Evolutionary conservation across 2,329 filamentous ascomycete species (phyloP).

Genomic region (Exophiala spinifera): DNA sequence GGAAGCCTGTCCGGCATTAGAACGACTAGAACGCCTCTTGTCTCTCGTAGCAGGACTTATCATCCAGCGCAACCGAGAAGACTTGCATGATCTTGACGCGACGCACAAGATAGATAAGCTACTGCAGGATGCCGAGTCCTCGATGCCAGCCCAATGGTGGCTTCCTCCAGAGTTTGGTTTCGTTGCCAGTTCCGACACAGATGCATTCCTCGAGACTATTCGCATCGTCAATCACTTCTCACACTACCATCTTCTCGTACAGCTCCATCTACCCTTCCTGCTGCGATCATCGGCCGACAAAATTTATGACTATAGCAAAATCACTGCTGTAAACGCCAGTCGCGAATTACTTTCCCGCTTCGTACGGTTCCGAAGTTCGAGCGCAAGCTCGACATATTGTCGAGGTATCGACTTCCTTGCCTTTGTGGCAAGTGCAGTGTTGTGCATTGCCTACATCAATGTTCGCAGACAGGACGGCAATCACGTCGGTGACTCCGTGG

Average conservation of each 20-base stretch:
- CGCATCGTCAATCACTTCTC: constrained; percentile 50
- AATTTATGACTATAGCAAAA: constrained; percentile 49
- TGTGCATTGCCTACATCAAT: constrained; percentile 51
- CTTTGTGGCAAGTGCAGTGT: constrained; percentile 39
- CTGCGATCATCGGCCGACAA: constrained; percentile 37
- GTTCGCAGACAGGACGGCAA: constrained; percentile 27
- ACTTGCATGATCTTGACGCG: no score
- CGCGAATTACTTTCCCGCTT: constrained; percentile 45
- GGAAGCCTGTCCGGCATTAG: constrained; percentile 25
- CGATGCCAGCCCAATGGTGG: constrained; percentile 51
- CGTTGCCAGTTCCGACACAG: constrained; percentile 42
- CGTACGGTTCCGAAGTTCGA: constrained; percentile 45
- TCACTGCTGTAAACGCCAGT: constrained; percentile 49
- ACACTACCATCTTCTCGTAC: constrained; percentile 51
- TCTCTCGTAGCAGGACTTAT: constrained; percentile 11
- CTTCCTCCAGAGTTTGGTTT: constrained; percentile 29
- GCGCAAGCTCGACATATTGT: constrained; percentile 40
- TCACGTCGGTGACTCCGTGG: not conserved
- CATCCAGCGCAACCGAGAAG: no score
- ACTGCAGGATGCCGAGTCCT: no score
- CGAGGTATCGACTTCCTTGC: constrained; percentile 54
- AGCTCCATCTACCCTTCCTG: constrained; percentile 56
- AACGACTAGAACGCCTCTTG: constrained; percentile 34
- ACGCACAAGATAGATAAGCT: no score
- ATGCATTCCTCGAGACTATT: constrained; percentile 34